Evolutionary conservation across 1,284 basidiomycete species (phyloP), one percentile per base, ranked within the genome.

Genomic region (Leccinum pallidistipes): DNA sequence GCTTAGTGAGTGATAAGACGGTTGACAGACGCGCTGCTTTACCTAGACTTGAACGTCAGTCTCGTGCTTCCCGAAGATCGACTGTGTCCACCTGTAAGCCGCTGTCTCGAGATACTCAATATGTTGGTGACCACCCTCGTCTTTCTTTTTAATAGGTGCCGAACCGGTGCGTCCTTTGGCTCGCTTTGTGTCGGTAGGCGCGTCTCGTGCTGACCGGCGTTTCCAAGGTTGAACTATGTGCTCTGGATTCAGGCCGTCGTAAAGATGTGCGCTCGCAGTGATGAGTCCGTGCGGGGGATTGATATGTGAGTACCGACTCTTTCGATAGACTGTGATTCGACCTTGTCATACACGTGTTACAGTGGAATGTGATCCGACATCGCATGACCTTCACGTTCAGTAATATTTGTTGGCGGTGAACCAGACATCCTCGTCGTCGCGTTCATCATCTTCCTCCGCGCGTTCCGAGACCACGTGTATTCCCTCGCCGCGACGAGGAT

Each of bases 51-150:
- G 69, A 74, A 78, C 0, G 71, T 97, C 47, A 76, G 79, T 21
- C 65, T 96, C 0, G 69, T 78, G 4, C 73, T 97, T 8, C 87
- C 91, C 1, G 73, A 80, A 1, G 84, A 93, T 73, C 78, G 95
- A 57, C 77, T 97, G 3, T 97, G 94, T 75, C 95, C 95, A 21
- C 91, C 94, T 0, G 94, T 96, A 68, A 66, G 85, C 27, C 5
- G 49, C 43, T 31, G 21, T 56, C 21, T 60, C 6, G 9, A 38
- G 36, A 7, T 45, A 24, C 31, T 21, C 14, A 6, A 36, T 2
- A 55, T 8, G 40, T 45, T 5, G 32, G 3, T 56, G 24, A 61
- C 36, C 2, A 0, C 21, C 3, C 14, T 8, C 24, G 8, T 14
- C 12, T 10, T 45, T 49, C 11, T 18, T 57, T 47, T 36, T 60